Evolutionary conservation across 129 eudicot genomes (phyloP).

Genomic region (Flaveria bidentis): DNA sequence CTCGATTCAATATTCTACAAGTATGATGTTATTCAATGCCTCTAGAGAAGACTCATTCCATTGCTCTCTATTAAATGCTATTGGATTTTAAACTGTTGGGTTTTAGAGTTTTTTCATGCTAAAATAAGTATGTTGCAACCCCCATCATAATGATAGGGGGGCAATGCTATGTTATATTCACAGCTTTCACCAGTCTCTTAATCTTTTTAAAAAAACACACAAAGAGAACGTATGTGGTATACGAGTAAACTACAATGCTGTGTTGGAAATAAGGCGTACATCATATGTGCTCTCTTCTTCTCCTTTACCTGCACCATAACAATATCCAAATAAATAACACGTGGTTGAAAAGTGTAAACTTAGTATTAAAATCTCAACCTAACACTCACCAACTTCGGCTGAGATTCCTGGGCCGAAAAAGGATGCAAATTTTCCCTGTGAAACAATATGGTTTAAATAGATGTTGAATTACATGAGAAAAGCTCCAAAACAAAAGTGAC

Average conservation of each 20-base stretch:
- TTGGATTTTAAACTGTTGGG: background rate
- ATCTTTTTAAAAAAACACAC: background rate
- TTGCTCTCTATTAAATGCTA: too few species aligned
- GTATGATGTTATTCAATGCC: background rate
- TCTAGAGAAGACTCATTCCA: background rate
- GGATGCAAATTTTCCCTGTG: background rate
- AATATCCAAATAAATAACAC: background rate
- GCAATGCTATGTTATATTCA: background rate
- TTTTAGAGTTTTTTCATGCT: background rate
- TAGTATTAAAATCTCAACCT: background rate
- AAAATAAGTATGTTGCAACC: background rate
- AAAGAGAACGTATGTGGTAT: background rate
- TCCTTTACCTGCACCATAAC: background rate
- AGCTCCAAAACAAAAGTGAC: background rate
- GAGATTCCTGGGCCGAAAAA: constrained; percentile 1
- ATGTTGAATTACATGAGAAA: background rate
- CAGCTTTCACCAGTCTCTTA: background rate
- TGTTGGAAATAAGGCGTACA: background rate
- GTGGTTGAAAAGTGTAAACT: background rate
- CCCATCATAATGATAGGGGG: background rate
- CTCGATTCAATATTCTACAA: too few species aligned
- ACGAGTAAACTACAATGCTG: background rate
- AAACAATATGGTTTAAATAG: background rate
- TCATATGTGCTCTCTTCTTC: background rate
- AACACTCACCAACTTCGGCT: background rate